Evolutionary conservation across 345 rosid genomes (phyloP), one percentile per base, ranked within the genome.

Genomic region (Gossypium australe): DNA sequence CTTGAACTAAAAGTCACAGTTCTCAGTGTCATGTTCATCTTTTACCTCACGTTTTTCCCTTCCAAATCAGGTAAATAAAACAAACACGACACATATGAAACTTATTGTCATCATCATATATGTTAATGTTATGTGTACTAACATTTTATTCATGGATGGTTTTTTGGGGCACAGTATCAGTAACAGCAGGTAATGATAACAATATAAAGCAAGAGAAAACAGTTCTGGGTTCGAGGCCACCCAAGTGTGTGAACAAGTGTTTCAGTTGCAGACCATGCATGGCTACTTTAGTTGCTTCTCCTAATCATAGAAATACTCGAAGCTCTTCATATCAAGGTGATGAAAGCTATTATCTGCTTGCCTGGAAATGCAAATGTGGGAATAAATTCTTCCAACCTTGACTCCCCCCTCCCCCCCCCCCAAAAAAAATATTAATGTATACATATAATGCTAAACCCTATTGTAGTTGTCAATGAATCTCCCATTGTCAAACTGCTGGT

Each of bases 341-440:
- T 59, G 84, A 62, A 38, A 69, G 72, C 58, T 83, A 83, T 58
- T 83, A 83, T 66, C 84, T 83, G 22, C 76, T 80, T 9, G 79
- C 78, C 44, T 83, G 86, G 86, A 83, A 80, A 69, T 83, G 86
- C 80, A 83, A 64, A 80, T 83, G 86, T 38, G 86, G 86, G 20
- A 45, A 80, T 52, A 80, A 80, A 67, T 53, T 83, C 49, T 83
- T 75, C 74, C 80, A 78, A 17, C 86, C 86, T 49, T 78, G 55
- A 75, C 2, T 2, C 41, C 7, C 41, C 41, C 1, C 2, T 2
- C 41, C 7, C 41, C 41, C 1, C 0, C 6, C 38, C 6, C 4
- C 4, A 3, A 0, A 0, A 3, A 29, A 29, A 29, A 29, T 0
- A 3, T 29, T 34, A 34, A 34, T 34, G 41, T 34, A 34, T 34